Conservation (phyloP, 352 stramenopile species). For the Globisporangium parvum region DNA sequence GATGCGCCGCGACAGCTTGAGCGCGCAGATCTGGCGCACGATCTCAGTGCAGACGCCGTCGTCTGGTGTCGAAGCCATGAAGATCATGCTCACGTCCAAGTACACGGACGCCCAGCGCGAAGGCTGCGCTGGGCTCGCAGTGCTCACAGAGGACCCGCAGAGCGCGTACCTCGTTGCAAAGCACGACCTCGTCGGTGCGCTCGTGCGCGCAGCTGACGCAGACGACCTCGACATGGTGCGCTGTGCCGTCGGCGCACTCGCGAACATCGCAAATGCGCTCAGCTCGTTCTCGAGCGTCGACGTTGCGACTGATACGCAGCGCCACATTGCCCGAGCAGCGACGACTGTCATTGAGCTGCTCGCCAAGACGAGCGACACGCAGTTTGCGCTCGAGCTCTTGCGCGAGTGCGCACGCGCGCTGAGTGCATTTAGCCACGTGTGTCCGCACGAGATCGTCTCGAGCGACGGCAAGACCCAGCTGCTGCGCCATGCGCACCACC, state of each 20-base stretch:
- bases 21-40: constrained; percentile 54
- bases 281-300: constrained; percentile 37
- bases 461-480: constrained; percentile 29
- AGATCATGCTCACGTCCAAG: constrained; percentile 79
- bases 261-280: constrained; percentile 60
- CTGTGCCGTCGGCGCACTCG: constrained; percentile 55
- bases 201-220: constrained; percentile 38
- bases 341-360: constrained; percentile 39
- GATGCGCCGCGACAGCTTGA: constrained; percentile 39
- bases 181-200: constrained; percentile 40
- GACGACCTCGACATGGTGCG: constrained; percentile 64
- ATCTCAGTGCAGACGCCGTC: constrained; percentile 43
- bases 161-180: constrained; percentile 57
- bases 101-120: constrained; percentile 68
- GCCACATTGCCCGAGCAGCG: constrained; percentile 45
- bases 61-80: constrained; percentile 77
- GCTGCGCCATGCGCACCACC: constrained; percentile 47
- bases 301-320: constrained; percentile 22
- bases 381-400: constrained; percentile 65
- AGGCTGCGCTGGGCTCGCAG: constrained; percentile 62
- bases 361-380: constrained; percentile 34
- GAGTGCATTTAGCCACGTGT: constrained; percentile 42
- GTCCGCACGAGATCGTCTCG: constrained; percentile 22
- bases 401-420: constrained; percentile 67
- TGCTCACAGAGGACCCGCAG: constrained; percentile 59